A percentile compares a stretch with the other conserved stretches of the same genome.
These are phyloP conservation scores for Rhynchospora pubera DNA, from an alignment of 176 grass and related monocot species.

Conservation along the genomic window DNA sequence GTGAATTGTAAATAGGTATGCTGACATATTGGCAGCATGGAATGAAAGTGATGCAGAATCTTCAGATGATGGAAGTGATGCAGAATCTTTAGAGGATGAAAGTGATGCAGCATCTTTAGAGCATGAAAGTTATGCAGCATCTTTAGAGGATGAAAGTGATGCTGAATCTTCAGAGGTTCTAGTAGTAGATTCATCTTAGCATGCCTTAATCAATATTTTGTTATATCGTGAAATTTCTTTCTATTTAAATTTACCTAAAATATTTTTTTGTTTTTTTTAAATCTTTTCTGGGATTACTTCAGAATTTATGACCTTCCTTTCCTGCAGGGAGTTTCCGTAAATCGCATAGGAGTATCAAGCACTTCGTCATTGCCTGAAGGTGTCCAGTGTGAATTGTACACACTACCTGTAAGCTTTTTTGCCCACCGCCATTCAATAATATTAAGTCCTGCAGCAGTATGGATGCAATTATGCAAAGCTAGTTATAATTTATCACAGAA, in stretches of 20 bases:
- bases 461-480: background rate
- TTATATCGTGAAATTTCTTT: background rate
- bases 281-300: background rate
- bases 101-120: too few species aligned
- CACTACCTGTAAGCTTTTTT: conserved; percentile 17
- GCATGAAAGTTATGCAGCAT: too few species aligned
- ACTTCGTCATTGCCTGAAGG: conserved; percentile 13
- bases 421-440: background rate
- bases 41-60: background rate
- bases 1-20: conserved; percentile 27
- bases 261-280: background rate
- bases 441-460: background rate
- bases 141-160: too few species aligned
- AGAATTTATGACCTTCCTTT: background rate
- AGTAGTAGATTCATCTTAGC: background rate
- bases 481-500: background rate
- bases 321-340: background rate
- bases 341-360: background rate
- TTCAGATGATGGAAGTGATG: background rate
- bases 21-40: conserved; percentile 39
- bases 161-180: background rate
- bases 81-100: background rate
- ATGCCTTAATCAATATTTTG: background rate
- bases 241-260: background rate
- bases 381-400: conserved; percentile 13